Evolutionary conservation across 345 rosid species (phyloP), one percentile per base, ranked within the genome.

Genomic region (Clausena lansium): DNA sequence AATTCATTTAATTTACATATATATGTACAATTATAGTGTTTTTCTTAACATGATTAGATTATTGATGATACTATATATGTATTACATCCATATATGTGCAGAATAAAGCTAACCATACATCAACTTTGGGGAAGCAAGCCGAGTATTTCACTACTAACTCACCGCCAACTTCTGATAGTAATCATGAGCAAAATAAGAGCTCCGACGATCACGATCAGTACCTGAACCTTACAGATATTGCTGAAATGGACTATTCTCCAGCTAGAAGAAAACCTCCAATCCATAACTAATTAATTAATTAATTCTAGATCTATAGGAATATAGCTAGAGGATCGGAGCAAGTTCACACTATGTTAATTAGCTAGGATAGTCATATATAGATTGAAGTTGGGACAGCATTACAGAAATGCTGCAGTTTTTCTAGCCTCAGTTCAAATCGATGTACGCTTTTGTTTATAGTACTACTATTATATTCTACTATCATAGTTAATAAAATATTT

Each of bases 201-300:
- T 45, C 50, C 17, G 50, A 45, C 10, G 17, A 13, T 45, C 5
- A 1, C 50, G 81, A 82, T 57, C 73, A 67, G 1, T 38, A 74
- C 50, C 85, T 79, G 52, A 86, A 83, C 39, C 64, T 79, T 36
- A 65, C 78, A 62, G 83, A 81, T 68, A 78, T 87, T 39, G 67
- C 87, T 0, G 88, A 77, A 71, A 85, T 87, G 90, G 90, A 89
- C 55, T 89, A 89, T 54, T 83, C 92, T 81, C 89, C 89, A 7
- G 89, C 92, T n/a, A 85, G 63, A 72, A 83, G 88, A 80, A 87
- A 84, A 78, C 80, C 92, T 74, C 92, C 90, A 14, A 85, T 87
- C 65, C 92, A 89, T 72, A 89, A 89, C 76, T 89, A 76, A 78
- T 4, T 36, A 45, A 45, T 45, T 45, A 45, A 11, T 45, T 3